Evolutionary conservation across 1,284 basidiomycete genomes (phyloP), one percentile per base, ranked within the genome.

Genomic region (Grifola frondosa): DNA sequence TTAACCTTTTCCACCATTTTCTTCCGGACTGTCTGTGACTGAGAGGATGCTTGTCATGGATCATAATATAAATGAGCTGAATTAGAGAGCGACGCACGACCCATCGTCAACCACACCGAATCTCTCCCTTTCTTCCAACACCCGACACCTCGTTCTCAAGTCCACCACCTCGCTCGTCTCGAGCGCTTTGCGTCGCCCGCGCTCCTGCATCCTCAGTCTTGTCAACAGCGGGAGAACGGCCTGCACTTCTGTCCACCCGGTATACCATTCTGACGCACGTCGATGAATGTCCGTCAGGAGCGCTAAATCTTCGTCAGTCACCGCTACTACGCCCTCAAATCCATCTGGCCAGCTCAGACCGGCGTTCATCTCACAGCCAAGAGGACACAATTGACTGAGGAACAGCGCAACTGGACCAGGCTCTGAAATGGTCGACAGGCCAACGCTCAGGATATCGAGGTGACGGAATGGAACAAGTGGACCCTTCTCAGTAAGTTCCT

Each of bases 131-230:
- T 73, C 76, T 56, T 66, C 67, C 51, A 79, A 52, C 11, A 78
- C 58, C 30, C 59, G 63, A 40, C 68, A 75, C 49, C 75, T 57
- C 55, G 70, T 66, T 41, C 72, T 63, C 53, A 82, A 50, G 51
- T 81, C 80, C 58, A 76, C 70, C 26, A 79, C 68, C 55, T 82
- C 80, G 26, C 59, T 54, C n/a, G n/a, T n/a, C 57, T 71, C 64
- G 54, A 80, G 49, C 40, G 57, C 59, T 28, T 52, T 57, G 48
- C 69, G 62, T 40, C 68, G 62, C 41, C 61, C 66, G 44, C 67
- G 58, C 56, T 82, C 80, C 56, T 81, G 70, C 38, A 64, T 59
- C 15, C 79, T 61, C 37, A 80, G 53, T 34, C 63, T 64, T 30
- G 68, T 67, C 47, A 83, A 56, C 41, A 78, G 52, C 9, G 80